Conservation (phyloP, 805 yeast species). For the Candida jianshihensis region DNA sequence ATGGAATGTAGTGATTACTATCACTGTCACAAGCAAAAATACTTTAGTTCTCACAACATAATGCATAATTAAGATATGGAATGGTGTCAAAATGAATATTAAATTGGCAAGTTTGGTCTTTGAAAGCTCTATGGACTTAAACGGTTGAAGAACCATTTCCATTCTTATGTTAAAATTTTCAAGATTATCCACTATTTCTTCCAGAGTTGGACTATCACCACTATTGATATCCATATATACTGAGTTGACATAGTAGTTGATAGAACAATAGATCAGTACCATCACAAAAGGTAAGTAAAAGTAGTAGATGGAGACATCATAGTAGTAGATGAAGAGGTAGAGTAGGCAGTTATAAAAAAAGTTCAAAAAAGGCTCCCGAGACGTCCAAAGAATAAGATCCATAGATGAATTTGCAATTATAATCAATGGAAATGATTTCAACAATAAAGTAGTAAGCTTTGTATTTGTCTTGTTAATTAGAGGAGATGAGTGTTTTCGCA, state of each 20-base stretch:
- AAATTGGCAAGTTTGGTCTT: conserved; percentile 26
- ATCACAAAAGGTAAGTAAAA: conserved; percentile 29
- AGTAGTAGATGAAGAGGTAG: conserved; percentile 33
- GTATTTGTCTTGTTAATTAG: conserved; percentile 21
- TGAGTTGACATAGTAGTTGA: conserved; percentile 38
- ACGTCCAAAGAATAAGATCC: conserved; percentile 42
- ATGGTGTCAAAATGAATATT: conserved; percentile 31
- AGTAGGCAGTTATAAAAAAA: conserved; percentile 31
- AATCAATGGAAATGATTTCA: conserved; percentile 38
- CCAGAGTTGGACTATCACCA: conserved; percentile 40
- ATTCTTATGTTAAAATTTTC: conserved; percentile 37
- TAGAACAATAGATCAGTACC: conserved; percentile 27
- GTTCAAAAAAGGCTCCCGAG: conserved; percentile 34
- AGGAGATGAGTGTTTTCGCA: conserved; percentile 1
- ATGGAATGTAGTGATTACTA: conserved; percentile 34
- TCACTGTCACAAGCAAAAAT: conserved; percentile 29
- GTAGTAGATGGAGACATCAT: conserved; percentile 25
- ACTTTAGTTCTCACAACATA: conserved; percentile 29
- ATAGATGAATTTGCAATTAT: conserved; percentile 34
- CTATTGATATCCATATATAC: conserved; percentile 31
- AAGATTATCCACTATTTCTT: conserved; percentile 36
- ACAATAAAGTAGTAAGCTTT: conserved; percentile 33
- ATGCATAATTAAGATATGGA: conserved; percentile 28
- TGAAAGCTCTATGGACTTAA: conserved; percentile 20
- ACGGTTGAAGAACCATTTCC: conserved; percentile 24